Percentiles rank a stretch among this genome's conserved stretches.
These are phyloP conservation scores for Fusarium kyushuense DNA, from an alignment of 2,329 filamentous ascomycete genomes.

Conservation along the genomic window DNA sequence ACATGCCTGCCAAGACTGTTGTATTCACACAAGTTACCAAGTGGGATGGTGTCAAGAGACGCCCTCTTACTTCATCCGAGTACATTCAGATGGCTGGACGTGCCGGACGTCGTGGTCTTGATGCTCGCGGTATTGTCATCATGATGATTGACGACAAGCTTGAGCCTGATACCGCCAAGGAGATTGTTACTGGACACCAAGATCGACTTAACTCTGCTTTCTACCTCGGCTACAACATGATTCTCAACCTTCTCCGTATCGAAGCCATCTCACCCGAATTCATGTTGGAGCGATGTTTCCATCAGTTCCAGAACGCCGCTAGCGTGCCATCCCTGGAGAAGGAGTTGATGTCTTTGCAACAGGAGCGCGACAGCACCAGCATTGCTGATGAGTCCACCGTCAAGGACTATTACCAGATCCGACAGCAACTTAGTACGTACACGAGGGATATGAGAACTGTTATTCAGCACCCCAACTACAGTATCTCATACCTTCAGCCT, in stretches of 20 bases:
- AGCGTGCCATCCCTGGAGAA: slow-evolving; percentile 87
- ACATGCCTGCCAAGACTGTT: slow-evolving; percentile 99
- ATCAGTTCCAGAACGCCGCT: slow-evolving; percentile 96
- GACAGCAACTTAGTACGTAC: slow-evolving; percentile 85
- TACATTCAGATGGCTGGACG: slow-evolving; percentile 99
- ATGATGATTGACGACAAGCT: slow-evolving; percentile 99
- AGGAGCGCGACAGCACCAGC: slow-evolving; percentile 75
- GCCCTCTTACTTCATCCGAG: slow-evolving; percentile 92
- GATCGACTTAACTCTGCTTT: slow-evolving; percentile 98
- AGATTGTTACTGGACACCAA: slow-evolving; percentile 95
- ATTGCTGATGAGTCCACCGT: slow-evolving; percentile 90
- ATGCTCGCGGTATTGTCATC: slow-evolving; percentile 97
- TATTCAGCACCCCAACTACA: slow-evolving; percentile 91
- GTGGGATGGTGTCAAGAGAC: slow-evolving; percentile 84
- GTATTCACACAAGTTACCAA: slow-evolving; percentile 98
- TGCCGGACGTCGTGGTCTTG: slow-evolving; percentile 94
- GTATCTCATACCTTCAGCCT: slow-evolving; percentile 83
- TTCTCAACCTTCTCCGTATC: slow-evolving; percentile 95
- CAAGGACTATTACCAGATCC: slow-evolving; percentile 92
- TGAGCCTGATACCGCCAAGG: slow-evolving; percentile 92
- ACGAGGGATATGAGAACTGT: slow-evolving; percentile 91
- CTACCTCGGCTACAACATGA: slow-evolving; percentile 99
- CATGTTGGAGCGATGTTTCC: slow-evolving; percentile 99
- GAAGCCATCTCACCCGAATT: slow-evolving; percentile 99
- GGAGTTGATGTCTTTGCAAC: slow-evolving; percentile 82